Conservation (phyloP, 441 rosid species). For the Metrosideros polymorpha region DNA sequence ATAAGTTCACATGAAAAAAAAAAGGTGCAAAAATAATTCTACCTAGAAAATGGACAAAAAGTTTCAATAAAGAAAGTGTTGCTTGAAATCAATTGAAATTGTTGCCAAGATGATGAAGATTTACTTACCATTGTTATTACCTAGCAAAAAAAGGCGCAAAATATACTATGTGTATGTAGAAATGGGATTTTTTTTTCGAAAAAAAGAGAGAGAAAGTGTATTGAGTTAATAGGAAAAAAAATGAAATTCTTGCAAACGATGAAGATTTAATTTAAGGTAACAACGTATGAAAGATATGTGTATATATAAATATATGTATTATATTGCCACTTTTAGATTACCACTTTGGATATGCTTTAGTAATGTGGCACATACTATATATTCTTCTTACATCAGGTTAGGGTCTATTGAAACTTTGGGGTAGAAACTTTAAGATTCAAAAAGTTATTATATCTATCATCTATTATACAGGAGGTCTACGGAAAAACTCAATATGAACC, state of each 20-base stretch:
- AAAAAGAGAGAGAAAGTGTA: too few relatives aligned
- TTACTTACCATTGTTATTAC: too few relatives aligned
- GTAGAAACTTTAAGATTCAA: not conserved
- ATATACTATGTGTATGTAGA: too few relatives aligned
- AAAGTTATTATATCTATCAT: not conserved
- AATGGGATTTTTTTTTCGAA: too few relatives aligned
- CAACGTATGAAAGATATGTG: not conserved
- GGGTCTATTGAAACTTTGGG: not conserved
- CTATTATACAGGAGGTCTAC: not conserved
- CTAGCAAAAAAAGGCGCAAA: too few relatives aligned
- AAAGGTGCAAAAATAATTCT: not conserved
- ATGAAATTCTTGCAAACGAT: not conserved
- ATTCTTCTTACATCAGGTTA: not conserved
- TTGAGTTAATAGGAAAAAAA: not conserved
- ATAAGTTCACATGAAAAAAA: not conserved
- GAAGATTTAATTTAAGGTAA: not conserved
- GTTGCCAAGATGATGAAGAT: too few relatives aligned
- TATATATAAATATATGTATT: not conserved
- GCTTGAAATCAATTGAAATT: too few relatives aligned
- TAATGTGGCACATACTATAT: too few relatives aligned
- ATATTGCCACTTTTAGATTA: not conserved
- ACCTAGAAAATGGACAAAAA: not conserved
- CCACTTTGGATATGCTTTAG: not conserved
- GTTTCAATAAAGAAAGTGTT: too few relatives aligned
- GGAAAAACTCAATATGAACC: not conserved